Evolutionary conservation across 1,284 basidiomycete species (phyloP).

Genomic region (Ustilago lituana): DNA sequence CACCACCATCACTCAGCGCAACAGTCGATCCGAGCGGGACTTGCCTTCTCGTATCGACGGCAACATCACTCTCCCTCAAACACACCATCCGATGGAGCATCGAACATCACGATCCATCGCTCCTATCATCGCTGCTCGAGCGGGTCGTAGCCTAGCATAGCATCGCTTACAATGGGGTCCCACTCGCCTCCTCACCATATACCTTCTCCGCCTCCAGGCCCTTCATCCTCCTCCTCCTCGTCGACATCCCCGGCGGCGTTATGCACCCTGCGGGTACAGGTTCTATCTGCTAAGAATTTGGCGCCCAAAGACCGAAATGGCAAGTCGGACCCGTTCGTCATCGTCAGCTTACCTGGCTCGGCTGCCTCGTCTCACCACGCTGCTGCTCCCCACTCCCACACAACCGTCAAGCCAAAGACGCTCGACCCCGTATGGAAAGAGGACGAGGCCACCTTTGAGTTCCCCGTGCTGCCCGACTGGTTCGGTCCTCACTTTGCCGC

Average conservation of each 20-base stretch:
- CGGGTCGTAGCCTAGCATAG: no score
- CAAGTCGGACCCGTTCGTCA: constrained; percentile 63
- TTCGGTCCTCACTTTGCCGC: constrained; percentile 71
- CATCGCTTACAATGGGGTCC: no score
- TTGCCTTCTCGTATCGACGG: no score
- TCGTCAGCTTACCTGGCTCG: constrained; percentile 58
- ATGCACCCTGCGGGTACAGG: constrained; percentile 55
- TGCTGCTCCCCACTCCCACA: constrained; percentile 74
- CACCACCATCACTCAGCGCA: no score
- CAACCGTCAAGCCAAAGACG: constrained; percentile 81
- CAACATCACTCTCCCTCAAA: no score
- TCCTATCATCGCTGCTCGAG: no score
- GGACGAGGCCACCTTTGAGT: constrained; percentile 55
- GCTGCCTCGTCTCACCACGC: constrained; percentile 19
- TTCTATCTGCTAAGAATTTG: constrained; percentile 69
- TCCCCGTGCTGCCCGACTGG: constrained; percentile 54
- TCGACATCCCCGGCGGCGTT: constrained; percentile 18
- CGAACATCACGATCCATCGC: no score
- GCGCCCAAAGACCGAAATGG: constrained; percentile 71
- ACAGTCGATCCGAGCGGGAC: no score
- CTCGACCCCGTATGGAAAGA: constrained; percentile 77
- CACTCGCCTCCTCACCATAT: no score
- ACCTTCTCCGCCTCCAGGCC: neutral
- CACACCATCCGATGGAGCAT: no score
- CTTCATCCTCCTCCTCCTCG: constrained; percentile 7